Evolutionary conservation across 192 early-diverging fungal species (phyloP).

Genomic region (Mortierella antarctica): DNA sequence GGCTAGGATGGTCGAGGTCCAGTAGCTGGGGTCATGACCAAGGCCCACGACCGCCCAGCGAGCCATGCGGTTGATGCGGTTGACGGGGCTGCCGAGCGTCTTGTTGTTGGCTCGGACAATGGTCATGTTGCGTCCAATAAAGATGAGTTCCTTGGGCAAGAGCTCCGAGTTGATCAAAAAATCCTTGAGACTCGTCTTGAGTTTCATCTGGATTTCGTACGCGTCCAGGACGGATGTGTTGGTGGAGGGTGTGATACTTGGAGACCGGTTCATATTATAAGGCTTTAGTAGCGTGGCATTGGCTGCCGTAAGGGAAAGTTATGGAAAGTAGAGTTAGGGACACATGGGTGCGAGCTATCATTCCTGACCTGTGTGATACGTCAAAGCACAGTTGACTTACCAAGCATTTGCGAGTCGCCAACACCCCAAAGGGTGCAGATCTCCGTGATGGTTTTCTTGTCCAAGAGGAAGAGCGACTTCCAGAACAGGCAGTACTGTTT

Average conservation of each 20-base stretch:
- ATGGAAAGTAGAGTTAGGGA: background rate
- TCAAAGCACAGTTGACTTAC: constrained; percentile 15
- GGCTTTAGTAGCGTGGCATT: constrained; percentile 74
- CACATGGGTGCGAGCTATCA: background rate
- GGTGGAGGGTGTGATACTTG: constrained; percentile 53
- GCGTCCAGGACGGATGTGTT: constrained; percentile 62
- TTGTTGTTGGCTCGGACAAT: constrained; percentile 89
- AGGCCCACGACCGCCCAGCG: constrained; percentile 76
- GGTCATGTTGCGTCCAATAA: constrained; percentile 90
- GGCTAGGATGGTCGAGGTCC: constrained; percentile 18
- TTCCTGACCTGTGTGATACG: background rate
- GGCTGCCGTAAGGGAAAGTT: background rate
- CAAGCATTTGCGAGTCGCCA: constrained; percentile 73
- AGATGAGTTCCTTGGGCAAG: constrained; percentile 91
- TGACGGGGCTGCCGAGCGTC: constrained; percentile 84
- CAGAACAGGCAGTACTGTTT: constrained; percentile 87
- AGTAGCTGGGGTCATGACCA: constrained; percentile 53
- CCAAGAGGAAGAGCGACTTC: constrained; percentile 82
- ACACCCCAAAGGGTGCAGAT: constrained; percentile 83
- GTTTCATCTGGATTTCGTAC: constrained; percentile 79
- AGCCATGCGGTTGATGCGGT: constrained; percentile 89
- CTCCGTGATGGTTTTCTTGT: constrained; percentile 66
- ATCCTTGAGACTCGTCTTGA: constrained; percentile 77
- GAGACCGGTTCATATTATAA: constrained; percentile 63
- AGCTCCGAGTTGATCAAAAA: constrained; percentile 77